These are phyloP conservation scores for Calonectria henricotiae DNA, from an alignment of 2,329 filamentous ascomycete species.

Conservation along the genomic window DNA sequence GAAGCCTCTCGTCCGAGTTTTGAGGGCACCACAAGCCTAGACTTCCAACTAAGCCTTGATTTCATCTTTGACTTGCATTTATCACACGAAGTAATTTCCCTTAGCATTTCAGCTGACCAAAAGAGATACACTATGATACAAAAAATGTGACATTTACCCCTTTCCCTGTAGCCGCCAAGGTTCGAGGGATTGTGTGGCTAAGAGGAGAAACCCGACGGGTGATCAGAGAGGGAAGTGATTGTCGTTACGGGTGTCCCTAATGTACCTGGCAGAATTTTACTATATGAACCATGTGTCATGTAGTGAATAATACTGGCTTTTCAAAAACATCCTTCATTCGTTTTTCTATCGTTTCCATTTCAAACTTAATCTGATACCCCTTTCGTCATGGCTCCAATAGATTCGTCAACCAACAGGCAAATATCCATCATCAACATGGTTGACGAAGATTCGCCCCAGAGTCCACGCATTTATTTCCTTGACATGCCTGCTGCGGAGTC, in stretches of 20 bases:
- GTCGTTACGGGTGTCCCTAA: not conserved
- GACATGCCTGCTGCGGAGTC: not conserved
- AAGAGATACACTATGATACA: not conserved
- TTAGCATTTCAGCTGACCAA: not conserved
- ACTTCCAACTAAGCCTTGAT: not conserved
- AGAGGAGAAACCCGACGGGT: not conserved
- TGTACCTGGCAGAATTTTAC: not conserved
- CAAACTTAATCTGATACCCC: constrained; percentile 3
- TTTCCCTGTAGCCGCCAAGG: not conserved
- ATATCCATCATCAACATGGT: constrained; percentile 6
- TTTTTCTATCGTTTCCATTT: not conserved
- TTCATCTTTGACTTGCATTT: not conserved
- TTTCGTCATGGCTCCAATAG: not conserved
- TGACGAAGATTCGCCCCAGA: not conserved
- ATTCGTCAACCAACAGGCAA: not conserved
- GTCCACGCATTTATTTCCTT: constrained; percentile 7
- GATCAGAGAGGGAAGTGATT: not conserved
- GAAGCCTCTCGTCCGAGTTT: constrained; percentile 17
- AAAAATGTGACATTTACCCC: constrained; percentile 2
- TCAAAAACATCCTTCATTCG: not conserved
- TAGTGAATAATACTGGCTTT: not conserved
- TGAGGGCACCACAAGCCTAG: not conserved
- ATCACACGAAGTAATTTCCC: constrained; percentile 11
- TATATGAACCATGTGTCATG: not conserved
- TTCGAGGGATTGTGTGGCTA: not conserved